Percentiles rank a stretch among this genome's conserved stretches.
These are phyloP conservation scores for Geosmithia flava DNA, from an alignment of 2,329 filamentous ascomycete species.

Conservation along the genomic window DNA sequence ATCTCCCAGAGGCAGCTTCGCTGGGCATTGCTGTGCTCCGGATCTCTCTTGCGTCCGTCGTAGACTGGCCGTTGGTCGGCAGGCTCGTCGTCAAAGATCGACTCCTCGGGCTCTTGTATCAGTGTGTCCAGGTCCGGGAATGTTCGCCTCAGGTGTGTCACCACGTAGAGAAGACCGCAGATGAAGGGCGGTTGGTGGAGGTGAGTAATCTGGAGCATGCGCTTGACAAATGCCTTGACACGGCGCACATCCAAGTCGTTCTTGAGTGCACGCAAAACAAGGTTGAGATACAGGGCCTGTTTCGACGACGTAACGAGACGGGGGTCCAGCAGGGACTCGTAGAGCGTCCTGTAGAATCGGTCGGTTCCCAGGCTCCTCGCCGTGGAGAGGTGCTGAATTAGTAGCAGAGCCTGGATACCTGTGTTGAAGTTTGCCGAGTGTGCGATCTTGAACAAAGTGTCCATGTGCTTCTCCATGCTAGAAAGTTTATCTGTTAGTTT, in stretches of 20 bases:
- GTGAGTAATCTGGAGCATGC: slow-evolving; percentile 75
- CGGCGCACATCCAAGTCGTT: slow-evolving; percentile 80
- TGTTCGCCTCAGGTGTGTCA: slow-evolving; percentile 65
- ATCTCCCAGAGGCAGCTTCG: slow-evolving; percentile 89
- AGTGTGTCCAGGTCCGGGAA: slow-evolving; percentile 75
- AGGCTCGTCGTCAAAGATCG: slow-evolving; percentile 50
- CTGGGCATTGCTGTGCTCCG: slow-evolving; percentile 87
- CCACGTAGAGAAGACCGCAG: slow-evolving; percentile 82
- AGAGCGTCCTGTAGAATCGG: slow-evolving; percentile 88
- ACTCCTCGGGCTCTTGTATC: slow-evolving; percentile 68
- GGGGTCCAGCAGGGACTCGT: slow-evolving; percentile 87
- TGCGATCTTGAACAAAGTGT: slow-evolving; percentile 90
- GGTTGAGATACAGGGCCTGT: slow-evolving; percentile 87
- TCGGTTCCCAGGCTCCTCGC: slow-evolving; percentile 74
- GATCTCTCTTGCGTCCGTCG: slow-evolving; percentile 82
- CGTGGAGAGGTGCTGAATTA: slow-evolving; percentile 84
- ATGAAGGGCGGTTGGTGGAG: slow-evolving; percentile 88
- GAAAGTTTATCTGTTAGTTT: neutral
- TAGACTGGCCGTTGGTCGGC: slow-evolving; percentile 40
- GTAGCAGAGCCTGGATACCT: slow-evolving; percentile 84
- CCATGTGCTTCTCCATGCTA: slow-evolving; percentile 68
- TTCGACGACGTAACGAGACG: slow-evolving; percentile 84
- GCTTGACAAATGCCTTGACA: slow-evolving; percentile 92
- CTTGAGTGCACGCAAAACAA: slow-evolving; percentile 80
- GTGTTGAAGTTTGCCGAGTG: slow-evolving; percentile 99